Evolutionary conservation across 2,329 filamentous ascomycete species (phyloP), one percentile per base, ranked within the genome.

Genomic region (Leptographium radiaticola): DNA sequence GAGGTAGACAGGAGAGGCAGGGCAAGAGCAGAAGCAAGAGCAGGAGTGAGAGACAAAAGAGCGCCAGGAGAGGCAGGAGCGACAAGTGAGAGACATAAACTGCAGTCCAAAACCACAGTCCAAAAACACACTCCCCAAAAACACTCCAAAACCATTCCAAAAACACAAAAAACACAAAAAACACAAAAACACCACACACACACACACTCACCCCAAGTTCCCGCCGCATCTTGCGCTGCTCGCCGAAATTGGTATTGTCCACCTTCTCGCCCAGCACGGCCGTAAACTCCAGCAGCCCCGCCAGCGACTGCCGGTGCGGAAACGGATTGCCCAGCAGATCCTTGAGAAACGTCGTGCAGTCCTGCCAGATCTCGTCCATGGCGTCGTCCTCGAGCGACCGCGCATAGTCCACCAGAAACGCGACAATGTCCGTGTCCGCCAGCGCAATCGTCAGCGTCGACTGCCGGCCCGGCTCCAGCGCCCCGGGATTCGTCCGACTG

Each of bases 311-410:
- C 54, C 93, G 79, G 69, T 98, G 91, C 3, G 93, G 93, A 63
- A 98, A 89, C 1, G 93, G 94, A 63, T 98, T 98, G 30, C 85
- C 83, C 33, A 98, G 75, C 33, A 98, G 79, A 65, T 98, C 94
- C 58, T 83, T 86, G 56, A 97, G 68, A 67, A 98, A 98, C 0
- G 85, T 80, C 62, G 90, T 89, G 66, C 91, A 98, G 65, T 98
- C 91, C 43, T 83, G 77, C 93, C 93, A 98, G 49, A 98, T 95
- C 68, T 98, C 93, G 62, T 98, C 93, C 78, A 96, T 91, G 16
- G 93, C 87, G 71, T 98, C 93, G 62, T 98, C 93, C 63, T 98
- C 93, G 13, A 97, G 75, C 0, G 90, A 93, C 34, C 80, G 80
- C 0, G 89, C 85, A 67, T 98, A 98, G 58, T 93, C 87, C 9